Percentiles rank a stretch among this genome's conserved stretches.
phyloP scores from a whole-genome alignment of 768 basidiomycete species.

The Tephrocybe sp. region DNA sequence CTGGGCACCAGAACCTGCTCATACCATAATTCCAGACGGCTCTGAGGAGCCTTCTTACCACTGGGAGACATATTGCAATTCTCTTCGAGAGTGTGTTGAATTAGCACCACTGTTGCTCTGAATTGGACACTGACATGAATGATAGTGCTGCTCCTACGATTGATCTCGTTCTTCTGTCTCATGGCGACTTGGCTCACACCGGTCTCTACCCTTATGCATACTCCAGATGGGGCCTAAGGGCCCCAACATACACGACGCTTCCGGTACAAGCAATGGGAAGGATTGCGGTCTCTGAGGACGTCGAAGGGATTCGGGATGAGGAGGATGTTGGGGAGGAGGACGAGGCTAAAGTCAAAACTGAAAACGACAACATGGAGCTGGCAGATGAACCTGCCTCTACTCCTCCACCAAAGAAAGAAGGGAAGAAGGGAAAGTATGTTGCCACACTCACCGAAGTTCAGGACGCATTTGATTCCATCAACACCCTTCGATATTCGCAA shows the following conservation, averaged over 20 bases:
- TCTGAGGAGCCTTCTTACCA: conserved; percentile 32
- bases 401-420: conserved; percentile 24
- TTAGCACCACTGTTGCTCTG: background rate
- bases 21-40: conserved; percentile 30
- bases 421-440: conserved; percentile 58
- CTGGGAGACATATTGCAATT: conserved; percentile 68
- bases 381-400: conserved; percentile 26
- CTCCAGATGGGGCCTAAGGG: conserved; percentile 82
- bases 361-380: conserved; percentile 25
- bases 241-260: conserved; percentile 91
- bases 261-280: conserved; percentile 96
- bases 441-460: conserved; percentile 84
- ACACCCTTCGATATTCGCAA: conserved; percentile 91
- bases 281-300: conserved; percentile 87
- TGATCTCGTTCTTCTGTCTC: conserved; percentile 91
- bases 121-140: background rate
- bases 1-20: conserved; percentile 65
- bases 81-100: conserved; percentile 64
- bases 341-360: conserved; percentile 22
- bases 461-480: conserved; percentile 90
- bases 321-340: conserved; percentile 58
- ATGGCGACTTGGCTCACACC: conserved; percentile 86
- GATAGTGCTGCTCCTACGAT: conserved; percentile 74
- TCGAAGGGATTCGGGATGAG: conserved; percentile 77
- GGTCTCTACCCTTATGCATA: conserved; percentile 94